These are phyloP conservation scores for Globisporangium nodosum DNA, from an alignment of 352 stramenopile genomes.

Conservation along the genomic window DNA sequence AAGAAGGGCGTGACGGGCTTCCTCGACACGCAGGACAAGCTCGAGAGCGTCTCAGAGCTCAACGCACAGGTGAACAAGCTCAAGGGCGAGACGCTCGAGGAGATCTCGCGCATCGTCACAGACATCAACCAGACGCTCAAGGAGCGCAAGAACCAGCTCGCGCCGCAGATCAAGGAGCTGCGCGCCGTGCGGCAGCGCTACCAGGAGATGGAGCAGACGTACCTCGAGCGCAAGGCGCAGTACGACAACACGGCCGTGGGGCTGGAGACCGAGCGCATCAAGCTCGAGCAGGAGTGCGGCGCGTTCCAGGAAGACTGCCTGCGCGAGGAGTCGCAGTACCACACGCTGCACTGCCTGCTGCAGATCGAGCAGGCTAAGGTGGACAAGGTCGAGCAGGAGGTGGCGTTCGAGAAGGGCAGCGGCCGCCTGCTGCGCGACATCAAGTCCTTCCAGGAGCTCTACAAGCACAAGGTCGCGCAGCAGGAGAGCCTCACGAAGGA, in stretches of 20 bases:
- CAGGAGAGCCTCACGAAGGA: conserved; percentile 89
- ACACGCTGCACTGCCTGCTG: conserved; percentile 74
- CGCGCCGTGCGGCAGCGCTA: conserved; percentile 83
- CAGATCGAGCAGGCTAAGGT: conserved; percentile 69
- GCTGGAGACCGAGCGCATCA: conserved; percentile 85
- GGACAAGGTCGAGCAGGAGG: conserved; percentile 83
- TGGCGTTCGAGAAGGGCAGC: conserved; percentile 80
- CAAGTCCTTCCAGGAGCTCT: conserved; percentile 84
- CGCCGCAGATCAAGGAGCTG: conserved; percentile 91
- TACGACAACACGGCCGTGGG: conserved; percentile 89
- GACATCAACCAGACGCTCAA: conserved; percentile 90
- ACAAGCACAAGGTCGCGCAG: conserved; percentile 89
- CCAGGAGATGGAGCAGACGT: conserved; percentile 87
- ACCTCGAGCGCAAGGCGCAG: conserved; percentile 80
- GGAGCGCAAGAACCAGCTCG: conserved; percentile 89
- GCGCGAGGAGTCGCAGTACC: conserved; percentile 84
- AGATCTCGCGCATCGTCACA: conserved; percentile 90
- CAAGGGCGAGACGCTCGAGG: conserved; percentile 91
- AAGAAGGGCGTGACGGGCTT: conserved; percentile 85
- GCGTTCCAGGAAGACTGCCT: conserved; percentile 86
- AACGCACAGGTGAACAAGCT: conserved; percentile 88
- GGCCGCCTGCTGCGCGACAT: conserved; percentile 83
- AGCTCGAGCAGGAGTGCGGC: conserved; percentile 87
- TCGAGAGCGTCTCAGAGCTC: conserved; percentile 85
- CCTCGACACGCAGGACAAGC: conserved; percentile 79